Evolutionary conservation across 1,139 yeast species (phyloP).

Genomic region (Geotrichum candidum): DNA sequence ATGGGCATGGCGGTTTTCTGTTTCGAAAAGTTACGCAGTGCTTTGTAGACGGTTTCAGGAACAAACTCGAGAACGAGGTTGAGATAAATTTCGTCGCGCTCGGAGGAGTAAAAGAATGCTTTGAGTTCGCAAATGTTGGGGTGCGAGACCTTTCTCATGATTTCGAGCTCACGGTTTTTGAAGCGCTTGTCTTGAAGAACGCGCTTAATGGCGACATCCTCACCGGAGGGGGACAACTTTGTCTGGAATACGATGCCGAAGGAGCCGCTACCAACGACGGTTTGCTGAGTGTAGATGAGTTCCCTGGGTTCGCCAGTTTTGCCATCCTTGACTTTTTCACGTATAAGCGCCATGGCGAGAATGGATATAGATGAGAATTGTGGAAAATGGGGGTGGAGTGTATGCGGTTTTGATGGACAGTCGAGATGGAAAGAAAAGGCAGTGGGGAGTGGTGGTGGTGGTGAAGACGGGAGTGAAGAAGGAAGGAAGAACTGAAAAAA

Average conservation of each 20-base stretch:
- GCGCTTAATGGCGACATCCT: slow-evolving; percentile 83
- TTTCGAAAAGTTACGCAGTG: slow-evolving; percentile 77
- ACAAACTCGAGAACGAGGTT: slow-evolving; percentile 86
- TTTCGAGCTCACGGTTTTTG: slow-evolving; percentile 93
- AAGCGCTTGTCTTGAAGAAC: slow-evolving; percentile 92
- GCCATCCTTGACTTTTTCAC: slow-evolving; percentile 71
- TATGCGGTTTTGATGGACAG: not conserved
- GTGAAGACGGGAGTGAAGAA: not conserved
- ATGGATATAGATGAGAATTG: not conserved
- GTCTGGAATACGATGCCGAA: slow-evolving; percentile 96
- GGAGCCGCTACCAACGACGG: slow-evolving; percentile 95
- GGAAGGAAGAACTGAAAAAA: not conserved
- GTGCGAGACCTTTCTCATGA: slow-evolving; percentile 85
- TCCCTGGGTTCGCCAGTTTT: slow-evolving; percentile 58
- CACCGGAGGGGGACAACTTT: slow-evolving; percentile 65
- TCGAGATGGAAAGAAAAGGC: not conserved
- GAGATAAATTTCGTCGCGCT: slow-evolving; percentile 69
- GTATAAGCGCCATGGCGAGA: slow-evolving; percentile 40
- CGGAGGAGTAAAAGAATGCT: slow-evolving; percentile 82
- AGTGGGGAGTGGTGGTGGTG: not conserved
- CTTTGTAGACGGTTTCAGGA: slow-evolving; percentile 91
- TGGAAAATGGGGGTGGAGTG: not conserved
- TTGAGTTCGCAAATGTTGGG: slow-evolving; percentile 82
- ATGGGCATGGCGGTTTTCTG: slow-evolving; percentile 76
- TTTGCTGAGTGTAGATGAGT: slow-evolving; percentile 63